Base-by-base conservation (phyloP, 805 yeast species). In the Yamadazyma takamatsuzukensis region DNA sequence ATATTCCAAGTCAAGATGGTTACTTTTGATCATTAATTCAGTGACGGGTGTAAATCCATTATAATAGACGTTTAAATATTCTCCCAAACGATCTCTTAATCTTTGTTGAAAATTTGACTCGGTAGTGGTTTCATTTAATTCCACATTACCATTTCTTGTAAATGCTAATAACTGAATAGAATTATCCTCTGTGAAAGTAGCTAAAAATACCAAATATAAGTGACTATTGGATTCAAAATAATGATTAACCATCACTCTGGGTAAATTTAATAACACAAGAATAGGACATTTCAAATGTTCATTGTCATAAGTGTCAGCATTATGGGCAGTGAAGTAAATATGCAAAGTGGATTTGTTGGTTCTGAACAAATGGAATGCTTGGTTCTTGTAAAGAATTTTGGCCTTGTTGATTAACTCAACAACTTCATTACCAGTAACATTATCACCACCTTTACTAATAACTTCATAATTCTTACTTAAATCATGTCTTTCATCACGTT, bases 351-450 rank as follows among this genome's bases (percentile, higher is more conserved):
- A 19, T 9, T 15, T 15, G 15, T 29, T 40, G 3, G 75, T 64
- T 43, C 72, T 76, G 66, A 90, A 90, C 19, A 90, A 60, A 60
- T 89, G 96, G 59, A 89, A 87, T 3, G 96, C 89, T 29, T 87
- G 83, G 1, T 79, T 73, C 49, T 90, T 89, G 50, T 78, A 77
- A 33, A 89, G 64, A 14, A 86, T 72, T 40, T 76, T 77, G 0
- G 95, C 83, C 52, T 84, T 81, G 37, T 78, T 75, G 5, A 81
- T 51, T 22, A 78, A 59, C 32, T 76, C 78, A 21, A 80, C 68
- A 23, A 83, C 67, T 32, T 68, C 69, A 15, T 44, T 32, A 18
- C 59, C 56, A 12, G 37, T 40, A 15, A 36, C 18, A 21, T 29
- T 30, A 22, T 24, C 32, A 10, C 34, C 31, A 25, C 36, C 25